phyloP scores from a whole-genome alignment of 805 yeast species.

The Cyberlindnera samutprakarnensis region DNA sequence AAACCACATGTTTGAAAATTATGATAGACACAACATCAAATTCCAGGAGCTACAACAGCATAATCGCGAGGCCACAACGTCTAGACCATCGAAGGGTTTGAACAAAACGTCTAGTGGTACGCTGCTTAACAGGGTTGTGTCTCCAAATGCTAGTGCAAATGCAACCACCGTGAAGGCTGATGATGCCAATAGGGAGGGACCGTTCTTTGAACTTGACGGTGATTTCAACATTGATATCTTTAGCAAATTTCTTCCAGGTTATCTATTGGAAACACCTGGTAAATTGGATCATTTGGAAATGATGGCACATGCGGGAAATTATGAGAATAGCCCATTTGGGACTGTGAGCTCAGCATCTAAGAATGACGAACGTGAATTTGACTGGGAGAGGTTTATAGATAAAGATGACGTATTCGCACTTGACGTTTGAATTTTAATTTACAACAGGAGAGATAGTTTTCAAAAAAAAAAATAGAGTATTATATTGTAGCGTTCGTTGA shows the following conservation, averaged over 20 bases:
- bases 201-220: too few species aligned
- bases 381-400: conserved; percentile 22
- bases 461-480: too few species aligned
- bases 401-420: conserved; percentile 14
- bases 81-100: too few species aligned
- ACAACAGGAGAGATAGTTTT: too few species aligned
- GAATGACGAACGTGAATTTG: conserved; percentile 14
- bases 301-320: too few species aligned
- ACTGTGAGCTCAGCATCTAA: conserved; percentile 1
- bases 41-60: conserved; percentile 22
- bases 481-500: too few species aligned
- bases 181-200: conserved; percentile 10
- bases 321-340: too few species aligned
- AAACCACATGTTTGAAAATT: conserved; percentile 69
- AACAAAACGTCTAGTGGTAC: too few species aligned
- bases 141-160: not conserved
- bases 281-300: not conserved
- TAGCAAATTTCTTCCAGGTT: not conserved
- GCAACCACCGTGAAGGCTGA: not conserved
- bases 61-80: too few species aligned
- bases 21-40: conserved; percentile 63
- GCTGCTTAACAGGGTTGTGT: not conserved
- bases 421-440: conserved; percentile 5
- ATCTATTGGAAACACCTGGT: not conserved
- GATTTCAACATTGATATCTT: not conserved